Base-by-base conservation (phyloP, 306 rosid species). In the Senna tora region DNA sequence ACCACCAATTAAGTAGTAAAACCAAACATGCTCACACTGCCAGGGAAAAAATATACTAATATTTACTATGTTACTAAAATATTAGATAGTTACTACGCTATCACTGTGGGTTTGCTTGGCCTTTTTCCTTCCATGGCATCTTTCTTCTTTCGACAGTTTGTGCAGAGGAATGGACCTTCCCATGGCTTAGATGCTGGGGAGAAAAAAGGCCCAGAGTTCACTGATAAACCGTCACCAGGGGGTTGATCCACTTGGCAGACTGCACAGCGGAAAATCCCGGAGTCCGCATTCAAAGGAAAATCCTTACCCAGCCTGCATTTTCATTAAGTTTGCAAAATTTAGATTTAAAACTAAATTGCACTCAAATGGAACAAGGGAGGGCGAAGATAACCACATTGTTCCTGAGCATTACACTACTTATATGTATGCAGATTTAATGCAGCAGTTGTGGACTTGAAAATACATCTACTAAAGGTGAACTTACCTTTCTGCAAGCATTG, bases 81-180 rank as follows among this genome's bases (percentile, higher is more conserved):
- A 66, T 67, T 60, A 80, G 74, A 71, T 69, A 75, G 81, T 84
- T 77, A 84, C 87, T 91, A 85, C 56, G 84, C 82, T n/a, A 74
- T 79, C 68, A 89, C 51, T 20, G 87, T 79, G 55, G 96, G 88
- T 72, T 66, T 62, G 88, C 85, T 79, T 8, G 93, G 80, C 84
- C 95, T 81, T 79, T 91, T 94, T 52, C 97, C 99, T 88, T 94
- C 99, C 95, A 91, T 91, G 66, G 97, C 99, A 49, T 93, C 98
- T 86, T 91, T 93, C 87, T 91, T 93, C 77, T 74, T 91, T 64
- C 86, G 84, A 79, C 97, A 93, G 65, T 71, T 84, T 16, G 89
- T 38, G 62, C 98, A 93, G 81, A 93, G 96, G 79, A 93, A 91
- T 32, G 95, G 97, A 10, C 99, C 97, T 85, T 91, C 97, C 94